Base-by-base conservation (phyloP, 164 flowering plant genomes). In the Aristolochia californica region DNA sequence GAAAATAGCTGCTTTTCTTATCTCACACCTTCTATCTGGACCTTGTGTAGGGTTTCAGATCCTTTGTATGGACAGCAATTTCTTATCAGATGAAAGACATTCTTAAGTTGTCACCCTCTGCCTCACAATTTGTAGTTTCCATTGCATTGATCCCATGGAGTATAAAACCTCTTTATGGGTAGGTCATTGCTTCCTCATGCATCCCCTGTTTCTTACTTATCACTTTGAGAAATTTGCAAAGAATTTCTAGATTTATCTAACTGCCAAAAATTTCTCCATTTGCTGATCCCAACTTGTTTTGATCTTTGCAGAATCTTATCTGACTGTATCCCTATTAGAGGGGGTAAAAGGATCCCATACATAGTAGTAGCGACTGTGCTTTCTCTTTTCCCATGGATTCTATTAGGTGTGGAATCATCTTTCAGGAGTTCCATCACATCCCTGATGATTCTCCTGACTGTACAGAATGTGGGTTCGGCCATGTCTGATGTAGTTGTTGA, bases 401-500 rank as follows among this genome's bases (percentile, higher is more conserved):
- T 34, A 34, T 34, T 34, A 34, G 40, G 40, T 7, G 10, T 34
- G 40, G 11, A 34, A 34, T 34, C 55, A 40, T 66, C 72, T 45
- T 48, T 80, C 53, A 78, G 94, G 71, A 76, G 78, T 72, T 84
- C 89, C 20, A 73, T 48, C 51, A 57, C 66, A 70, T 74, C 74
- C 45, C 80, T 91, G 44, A 77, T 68, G 66, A 60, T 81, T 58
- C 70, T 85, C 24, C 77, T 91, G 68, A 85, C 97, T 22, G 44
- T 79, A 30, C 97, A 91, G 68, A 88, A 85, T 64, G 52, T 91
- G 49, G 97, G 97, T 23, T 83, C 97, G 23, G 97, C 97, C 49
- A 88, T 85, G 90, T 83, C 97, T 25, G 97, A 91, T 84, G 96
- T 91, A 53, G 97, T 91, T 54, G 66, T 88, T 45, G 97, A 91